Evolutionary conservation across 1,284 basidiomycete genomes (phyloP), one percentile per base, ranked within the genome.

Genomic region (Volvariella surrecta): DNA sequence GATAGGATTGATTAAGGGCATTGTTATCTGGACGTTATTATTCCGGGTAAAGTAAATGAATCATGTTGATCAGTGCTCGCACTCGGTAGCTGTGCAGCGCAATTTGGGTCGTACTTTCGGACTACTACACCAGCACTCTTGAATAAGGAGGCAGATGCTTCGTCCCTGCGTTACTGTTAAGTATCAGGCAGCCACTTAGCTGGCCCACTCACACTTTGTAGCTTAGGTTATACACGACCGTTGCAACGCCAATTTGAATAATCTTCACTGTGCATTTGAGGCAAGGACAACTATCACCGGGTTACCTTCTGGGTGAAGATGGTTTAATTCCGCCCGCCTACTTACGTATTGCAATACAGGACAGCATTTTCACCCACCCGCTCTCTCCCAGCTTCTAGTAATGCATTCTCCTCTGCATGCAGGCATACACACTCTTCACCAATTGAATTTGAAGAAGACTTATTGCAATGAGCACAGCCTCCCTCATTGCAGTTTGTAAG

Each of bases 401-500:
- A 70, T 0, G 95, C 96, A 56, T 99, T 99, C 66, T 99, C 96
- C 62, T 99, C 96, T 0, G 96, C 96, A 59, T 99, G 96, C 13
- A 99, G 68, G 59, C 96, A 99, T 0, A 99, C 68, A 57, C 95
- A 99, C 58, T 92, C 89, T 48, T 82, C 74, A 3, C 83, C 62
- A n/a, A 70, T 68, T 37, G 78, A 71, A 2, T 74, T 71, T 10
- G 71, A 67, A 24, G 63, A 62, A 63, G 66, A 67, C 3, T 68
- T 73, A 55, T 97, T 95, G 59, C 92, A 96, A 32, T 79, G 73
- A 3, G 66, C 54, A 60, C 93, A 96, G 16, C 92, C 92, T 3
- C 92, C 87, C 60, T 94, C 82, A 54, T 88, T 87, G 58, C 93
- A 96, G 56, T 96, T 96, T 28, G 55, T 71, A 32, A 97, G 70